phyloP scores from a whole-genome alignment of 768 basidiomycete genomes.

The Boletus eberwhitei region DNA sequence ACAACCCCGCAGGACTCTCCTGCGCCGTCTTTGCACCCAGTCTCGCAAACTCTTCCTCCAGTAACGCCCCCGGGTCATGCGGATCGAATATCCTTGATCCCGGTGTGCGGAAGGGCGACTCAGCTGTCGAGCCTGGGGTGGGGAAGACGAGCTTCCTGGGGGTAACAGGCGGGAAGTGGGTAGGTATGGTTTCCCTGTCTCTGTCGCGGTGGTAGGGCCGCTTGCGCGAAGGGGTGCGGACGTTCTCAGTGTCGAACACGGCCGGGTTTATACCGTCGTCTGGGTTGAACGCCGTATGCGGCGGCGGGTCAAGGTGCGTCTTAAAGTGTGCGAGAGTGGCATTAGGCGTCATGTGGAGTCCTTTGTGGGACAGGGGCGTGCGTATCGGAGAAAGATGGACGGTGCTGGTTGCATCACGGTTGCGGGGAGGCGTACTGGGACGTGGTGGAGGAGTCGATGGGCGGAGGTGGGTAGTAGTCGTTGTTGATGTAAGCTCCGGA shows the following conservation, averaged over 20 bases:
- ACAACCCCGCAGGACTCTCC: conserved; percentile 67
- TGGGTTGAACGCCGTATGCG: conserved; percentile 29
- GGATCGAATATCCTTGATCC: conserved; percentile 58
- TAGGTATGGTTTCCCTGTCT: conserved; percentile 18
- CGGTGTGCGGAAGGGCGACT: conserved; percentile 50
- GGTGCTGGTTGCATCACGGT: conserved; percentile 22
- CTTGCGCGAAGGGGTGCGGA: conserved; percentile 46
- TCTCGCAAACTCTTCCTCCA: conserved; percentile 71
- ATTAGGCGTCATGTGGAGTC: conserved; percentile 66
- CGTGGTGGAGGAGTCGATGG: conserved; percentile 37
- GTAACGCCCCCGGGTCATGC: conserved; percentile 61
- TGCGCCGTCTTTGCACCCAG: conserved; percentile 40
- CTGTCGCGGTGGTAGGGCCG: conserved; percentile 31
- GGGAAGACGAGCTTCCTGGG: conserved; percentile 42
- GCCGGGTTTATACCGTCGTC: conserved; percentile 36
- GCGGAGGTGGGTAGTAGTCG: conserved; percentile 13
- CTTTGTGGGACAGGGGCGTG: conserved; percentile 69
- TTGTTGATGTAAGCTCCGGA: conserved; percentile 18
- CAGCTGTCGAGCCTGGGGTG: conserved; percentile 23
- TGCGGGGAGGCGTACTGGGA: conserved; percentile 39
- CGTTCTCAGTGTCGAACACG: conserved; percentile 34
- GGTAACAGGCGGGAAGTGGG: conserved; percentile 37
- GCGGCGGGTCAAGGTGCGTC: conserved; percentile 63
- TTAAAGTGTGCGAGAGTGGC: conserved; percentile 68
- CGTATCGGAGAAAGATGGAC: conserved; percentile 53